Evolutionary conservation across 1,284 basidiomycete genomes (phyloP), one percentile per base, ranked within the genome.

Genomic region (Fistulinella cinereoalba): DNA sequence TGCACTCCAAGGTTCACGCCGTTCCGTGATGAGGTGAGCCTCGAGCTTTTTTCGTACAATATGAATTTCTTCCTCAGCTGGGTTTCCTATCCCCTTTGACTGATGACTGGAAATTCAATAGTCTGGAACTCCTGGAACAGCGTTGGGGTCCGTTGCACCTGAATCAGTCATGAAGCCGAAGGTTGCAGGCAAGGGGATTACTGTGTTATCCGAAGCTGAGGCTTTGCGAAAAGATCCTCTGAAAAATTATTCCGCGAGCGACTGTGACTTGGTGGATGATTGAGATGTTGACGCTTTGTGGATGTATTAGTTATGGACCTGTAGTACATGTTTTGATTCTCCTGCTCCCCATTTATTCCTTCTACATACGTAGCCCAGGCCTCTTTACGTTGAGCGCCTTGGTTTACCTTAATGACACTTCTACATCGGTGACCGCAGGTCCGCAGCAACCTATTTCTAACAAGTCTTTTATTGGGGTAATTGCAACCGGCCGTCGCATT

Each of bases 171-270:
- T 86, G 77, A 85, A 81, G 58, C 69, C 72, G 27, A 79, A 75
- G 63, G 70, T 67, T 47, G 68, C 68, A 44, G 61, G 68, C 21
- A 73, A 67, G 41, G 71, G 70, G 8, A 66, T 70, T 34, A 58
- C 64, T 24, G 64, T 73, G 24, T 64, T 71, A 24, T 77, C 80
- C 1, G 85, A 88, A 62, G 83, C 83, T 13, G 86, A 89, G 60
- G 86, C 85, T 2, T 63, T 89, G 49, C 72, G 85, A 49, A 85
- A 79, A 58, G 83, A 88, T 62, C 87, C 87, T 2, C 68, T 89
- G 63, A 89, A 87, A 72, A 89, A 89, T 58, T 86, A 89, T 62
- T 58, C 63, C 16, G 31, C 27, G 5, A 56, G 51, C n/a, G 63
- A 55, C 31, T 53, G 46, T 40, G 41, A 37, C 10, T 21, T 51